phyloP scores from a whole-genome alignment of 2,329 filamentous ascomycete species.

The Paradendryphiella salina region DNA sequence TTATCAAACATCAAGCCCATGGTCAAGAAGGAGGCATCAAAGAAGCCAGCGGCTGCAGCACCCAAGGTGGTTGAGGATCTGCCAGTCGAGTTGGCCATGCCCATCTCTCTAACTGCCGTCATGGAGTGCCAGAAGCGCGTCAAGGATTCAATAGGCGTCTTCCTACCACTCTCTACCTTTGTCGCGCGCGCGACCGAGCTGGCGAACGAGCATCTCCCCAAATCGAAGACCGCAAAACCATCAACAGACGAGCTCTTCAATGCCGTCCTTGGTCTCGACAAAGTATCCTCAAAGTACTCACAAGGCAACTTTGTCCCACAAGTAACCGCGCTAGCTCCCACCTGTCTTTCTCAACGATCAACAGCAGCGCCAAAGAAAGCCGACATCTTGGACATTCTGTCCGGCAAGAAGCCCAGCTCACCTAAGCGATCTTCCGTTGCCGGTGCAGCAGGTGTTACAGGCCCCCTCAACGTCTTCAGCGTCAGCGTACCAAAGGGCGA shows the following conservation, averaged over 20 bases:
- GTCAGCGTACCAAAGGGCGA: conserved; percentile 78
- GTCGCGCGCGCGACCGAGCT: conserved; percentile 81
- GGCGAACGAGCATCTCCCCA: conserved; percentile 84
- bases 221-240: conserved; percentile 64
- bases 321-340: conserved; percentile 57
- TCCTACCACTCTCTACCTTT: conserved; percentile 83
- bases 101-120: conserved; percentile 78
- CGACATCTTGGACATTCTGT: conserved; percentile 83
- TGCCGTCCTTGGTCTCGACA: conserved; percentile 74
- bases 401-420: conserved; percentile 32
- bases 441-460: conserved; percentile 36
- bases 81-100: conserved; percentile 66
- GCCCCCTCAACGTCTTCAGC: conserved; percentile 76
- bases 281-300: conserved; percentile 51
- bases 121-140: conserved; percentile 80
- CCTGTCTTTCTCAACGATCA: conserved; percentile 30
- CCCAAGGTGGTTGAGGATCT: conserved; percentile 51
- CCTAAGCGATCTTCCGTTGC: conserved; percentile 31
- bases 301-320: conserved; percentile 72
- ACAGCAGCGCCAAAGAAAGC: conserved; percentile 55
- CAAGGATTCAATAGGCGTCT: conserved; percentile 74
- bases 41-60: conserved; percentile 51
- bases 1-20: conserved; percentile 93
- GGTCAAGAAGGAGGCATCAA: conserved; percentile 49
- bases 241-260: conserved; percentile 85